Percentiles rank a stretch among this genome's conserved stretches.
Conservation (phyloP, 768 basidiomycete species). For the Suillus variegatus region DNA sequence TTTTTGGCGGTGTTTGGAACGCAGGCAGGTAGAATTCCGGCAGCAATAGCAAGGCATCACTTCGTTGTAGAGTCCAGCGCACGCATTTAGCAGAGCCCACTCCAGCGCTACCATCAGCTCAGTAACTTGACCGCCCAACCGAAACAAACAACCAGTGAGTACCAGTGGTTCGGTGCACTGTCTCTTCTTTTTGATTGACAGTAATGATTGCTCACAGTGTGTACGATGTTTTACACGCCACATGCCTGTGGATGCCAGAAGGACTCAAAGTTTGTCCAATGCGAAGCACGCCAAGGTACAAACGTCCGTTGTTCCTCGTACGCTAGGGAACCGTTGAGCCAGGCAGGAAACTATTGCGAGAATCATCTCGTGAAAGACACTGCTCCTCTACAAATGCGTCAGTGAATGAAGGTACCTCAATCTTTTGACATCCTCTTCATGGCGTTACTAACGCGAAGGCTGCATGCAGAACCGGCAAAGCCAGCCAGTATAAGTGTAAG, state of each 20-base stretch:
- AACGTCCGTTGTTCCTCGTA: neutral
- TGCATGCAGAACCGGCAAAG: neutral
- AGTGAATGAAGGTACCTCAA: neutral
- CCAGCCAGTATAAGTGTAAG: neutral
- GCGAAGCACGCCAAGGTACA: neutral
- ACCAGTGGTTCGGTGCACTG: neutral
- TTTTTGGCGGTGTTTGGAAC: no score
- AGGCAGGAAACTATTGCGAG: neutral
- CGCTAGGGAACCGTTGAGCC: neutral
- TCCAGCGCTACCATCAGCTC: neutral
- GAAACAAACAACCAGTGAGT: neutral
- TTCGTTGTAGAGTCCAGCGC: no score
- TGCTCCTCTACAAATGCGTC: neutral
- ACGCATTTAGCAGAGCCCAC: no score
- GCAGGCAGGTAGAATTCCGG: no score
- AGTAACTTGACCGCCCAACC: neutral
- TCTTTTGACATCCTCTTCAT: neutral
- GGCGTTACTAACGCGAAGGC: neutral
- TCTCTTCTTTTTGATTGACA: neutral
- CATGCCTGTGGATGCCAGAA: neutral
- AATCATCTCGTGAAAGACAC: neutral
- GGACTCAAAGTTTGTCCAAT: neutral
- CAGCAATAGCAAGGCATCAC: no score
- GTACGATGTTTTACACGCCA: neutral
- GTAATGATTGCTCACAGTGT: neutral